phyloP scores from a whole-genome alignment of 1,139 yeast species.

The Kodamaea suecica region DNA sequence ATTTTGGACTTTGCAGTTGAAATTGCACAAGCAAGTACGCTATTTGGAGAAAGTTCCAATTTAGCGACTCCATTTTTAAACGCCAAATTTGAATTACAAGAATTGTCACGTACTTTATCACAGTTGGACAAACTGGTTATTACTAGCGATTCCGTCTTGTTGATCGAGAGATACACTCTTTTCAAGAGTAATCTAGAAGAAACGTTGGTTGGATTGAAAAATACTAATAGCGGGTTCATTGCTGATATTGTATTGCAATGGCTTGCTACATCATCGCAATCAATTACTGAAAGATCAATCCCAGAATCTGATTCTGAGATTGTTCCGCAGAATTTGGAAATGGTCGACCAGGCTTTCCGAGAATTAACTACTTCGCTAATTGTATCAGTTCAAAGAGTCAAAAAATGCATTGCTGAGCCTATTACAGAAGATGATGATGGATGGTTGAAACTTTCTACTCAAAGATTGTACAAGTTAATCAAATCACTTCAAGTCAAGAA shows the following conservation, averaged over 20 bases:
- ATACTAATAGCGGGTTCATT: constrained; percentile 31
- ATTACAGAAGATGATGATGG: constrained; percentile 52
- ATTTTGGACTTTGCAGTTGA: constrained; percentile 48
- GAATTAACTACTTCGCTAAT: constrained; percentile 59
- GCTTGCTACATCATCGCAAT: too few species aligned
- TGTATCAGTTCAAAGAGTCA: constrained; percentile 60
- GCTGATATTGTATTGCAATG: constrained; percentile 45
- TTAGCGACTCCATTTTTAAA: constrained; percentile 17
- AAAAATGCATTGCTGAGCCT: constrained; percentile 30
- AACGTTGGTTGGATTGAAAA: constrained; percentile 29
- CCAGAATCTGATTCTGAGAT: constrained; percentile 13
- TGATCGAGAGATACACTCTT: constrained; percentile 21
- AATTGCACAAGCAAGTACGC: constrained; percentile 20
- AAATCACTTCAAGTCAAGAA: constrained; percentile 35
- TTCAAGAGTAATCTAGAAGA: constrained; percentile 19
- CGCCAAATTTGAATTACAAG: constrained; percentile 19
- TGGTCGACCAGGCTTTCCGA: constrained; percentile 47
- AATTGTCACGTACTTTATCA: constrained; percentile 13
- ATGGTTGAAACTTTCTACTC: constrained; percentile 60
- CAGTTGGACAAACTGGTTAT: constrained; percentile 12
- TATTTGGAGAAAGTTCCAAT: constrained; percentile 5
- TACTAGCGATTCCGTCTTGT: constrained; percentile 15
- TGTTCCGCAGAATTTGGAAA: constrained; percentile 23
- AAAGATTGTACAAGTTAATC: constrained; percentile 35
- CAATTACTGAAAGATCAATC: too few species aligned